Evolutionary conservation across 257 asterid genomes (phyloP), one percentile per base, ranked within the genome.

Genomic region (Ehretia macrophylla): DNA sequence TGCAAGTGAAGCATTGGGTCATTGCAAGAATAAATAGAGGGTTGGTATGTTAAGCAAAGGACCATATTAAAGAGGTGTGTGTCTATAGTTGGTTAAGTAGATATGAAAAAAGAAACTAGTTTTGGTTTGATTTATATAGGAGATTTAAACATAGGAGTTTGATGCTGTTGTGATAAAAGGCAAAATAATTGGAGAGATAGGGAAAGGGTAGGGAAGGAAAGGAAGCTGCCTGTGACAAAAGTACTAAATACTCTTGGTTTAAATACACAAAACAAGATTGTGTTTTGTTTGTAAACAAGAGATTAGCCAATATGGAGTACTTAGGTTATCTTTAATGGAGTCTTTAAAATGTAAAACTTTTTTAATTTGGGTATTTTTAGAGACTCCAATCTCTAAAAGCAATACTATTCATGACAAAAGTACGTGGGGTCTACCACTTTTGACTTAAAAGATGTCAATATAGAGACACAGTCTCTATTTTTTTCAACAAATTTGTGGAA

Each of bases 81-180:
- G 51, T 39, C 45, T 62, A 11, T 42, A 61, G 23, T 67, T 68
- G 79, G 75, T 60, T 71, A 47, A 59, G 73, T 59, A 59, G 75
- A 62, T 49, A 39, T 56, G 65, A 60, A 69, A 68, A 78, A 68
- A 66, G 65, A 38, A 59, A 73, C 45, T 19, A 17, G 42, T 50
- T 55, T 44, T 73, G 77, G 64, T 68, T 65, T 42, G 22, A 22
- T 45, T 0, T 52, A 32, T 20, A 52, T 3, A n/a, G 32, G 38
- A n/a, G 38, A 14, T 20, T 27, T 20, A 52, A 37, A 52, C 50
- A 60, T 50, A 14, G 67, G 83, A 73, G 83, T 59, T 79, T 79
- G 87, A 71, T 80, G 86, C 75, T 79, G 14, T 42, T 42, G 4
- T 79, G 80, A n/a, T 73, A 74, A 60, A 75, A 83, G 70, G 82